Base-by-base conservation (phyloP, 2,329 filamentous ascomycete genomes). In the Sporothrix pseudoabietina region DNA sequence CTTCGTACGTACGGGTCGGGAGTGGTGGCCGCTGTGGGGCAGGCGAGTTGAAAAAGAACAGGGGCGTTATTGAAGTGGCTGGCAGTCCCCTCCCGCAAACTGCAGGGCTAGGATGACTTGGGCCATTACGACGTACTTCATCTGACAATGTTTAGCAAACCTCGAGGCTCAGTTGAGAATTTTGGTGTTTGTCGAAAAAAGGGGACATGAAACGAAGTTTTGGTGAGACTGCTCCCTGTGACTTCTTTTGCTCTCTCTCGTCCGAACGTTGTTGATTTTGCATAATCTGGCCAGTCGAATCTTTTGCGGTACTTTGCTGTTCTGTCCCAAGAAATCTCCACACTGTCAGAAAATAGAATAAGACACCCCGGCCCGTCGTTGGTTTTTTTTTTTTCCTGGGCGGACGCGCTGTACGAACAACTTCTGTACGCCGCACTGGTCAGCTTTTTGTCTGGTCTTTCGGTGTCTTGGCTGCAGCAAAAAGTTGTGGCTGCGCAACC, bases 1-100 rank as follows among this genome's bases (percentile, higher is more conserved):
- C 47, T 52, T 32, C 65, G 47, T 39, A 10, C 19, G 26, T 30
- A 41, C 30, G 54, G 69, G 41, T 19, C 44, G 57, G 69, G 19
- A 30, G 57, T 61, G 55, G 41, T 65, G 41, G 55, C 69, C 69
- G 55, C 57, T 71, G 69, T 71, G 69, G 69, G 55, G 69, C 39
- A 57, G 9, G 30, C 61, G 44, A 49, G 1, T 19, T 16, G 4
- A 47, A 61, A 61, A 32, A 32, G 22, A 19, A 55, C 52, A 26
- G 22, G 69, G 54, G 39, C 54, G 26, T 32, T 61, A 61, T 71
- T 57, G 22, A 63, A 61, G 69, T 61, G 69, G 69, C 69, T 71
- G 69, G 61, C 59, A 39, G 22, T 22, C 0, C 7, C 9, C 9
- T 10, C 9, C 44, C 14, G 14, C 44, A 49, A 49, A 49, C 39